Percentiles rank a stretch among this genome's conserved stretches.
phyloP scores from a whole-genome alignment of 108 stramenopile species.

The Skeletonema marinoi region DNA sequence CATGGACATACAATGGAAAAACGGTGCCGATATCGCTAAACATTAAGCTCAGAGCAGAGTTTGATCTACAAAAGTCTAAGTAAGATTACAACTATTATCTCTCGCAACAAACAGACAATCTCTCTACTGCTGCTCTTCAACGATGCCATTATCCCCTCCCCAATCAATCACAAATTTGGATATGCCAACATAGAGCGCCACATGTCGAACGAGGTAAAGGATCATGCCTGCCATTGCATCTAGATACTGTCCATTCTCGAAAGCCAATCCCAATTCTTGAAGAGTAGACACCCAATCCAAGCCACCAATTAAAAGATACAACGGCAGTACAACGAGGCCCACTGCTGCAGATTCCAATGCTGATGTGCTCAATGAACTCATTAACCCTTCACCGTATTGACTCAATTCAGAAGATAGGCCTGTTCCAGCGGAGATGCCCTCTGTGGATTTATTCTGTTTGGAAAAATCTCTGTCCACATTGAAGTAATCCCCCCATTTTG shows the following conservation, averaged over 20 bases:
- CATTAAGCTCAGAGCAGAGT: no score
- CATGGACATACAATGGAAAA: conserved; percentile 70
- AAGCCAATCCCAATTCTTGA: conserved; percentile 42
- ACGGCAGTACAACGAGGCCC: conserved; percentile 50
- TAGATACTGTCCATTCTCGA: conserved; percentile 40
- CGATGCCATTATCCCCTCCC: conserved; percentile 47
- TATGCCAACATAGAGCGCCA: conserved; percentile 69
- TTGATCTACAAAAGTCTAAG: neutral
- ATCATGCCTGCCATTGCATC: conserved; percentile 38
- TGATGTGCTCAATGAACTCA: conserved; percentile 35
- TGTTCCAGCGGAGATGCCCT: neutral
- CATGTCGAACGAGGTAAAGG: conserved; percentile 71
- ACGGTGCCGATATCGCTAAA: conserved; percentile 30
- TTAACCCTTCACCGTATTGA: neutral
- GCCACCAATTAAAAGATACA: conserved; percentile 74
- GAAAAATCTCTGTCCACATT: conserved; percentile 21
- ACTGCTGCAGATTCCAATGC: conserved; percentile 47
- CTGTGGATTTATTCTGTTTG: neutral
- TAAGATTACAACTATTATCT: neutral
- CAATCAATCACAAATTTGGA: conserved; percentile 80
- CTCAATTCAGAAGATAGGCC: neutral
- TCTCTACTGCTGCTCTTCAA: conserved; percentile 18
- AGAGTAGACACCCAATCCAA: conserved; percentile 81
- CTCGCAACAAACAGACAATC: neutral
- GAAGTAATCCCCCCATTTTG: conserved; percentile 35